phyloP scores from a whole-genome alignment of 768 basidiomycete genomes.

The Russula sp. region DNA sequence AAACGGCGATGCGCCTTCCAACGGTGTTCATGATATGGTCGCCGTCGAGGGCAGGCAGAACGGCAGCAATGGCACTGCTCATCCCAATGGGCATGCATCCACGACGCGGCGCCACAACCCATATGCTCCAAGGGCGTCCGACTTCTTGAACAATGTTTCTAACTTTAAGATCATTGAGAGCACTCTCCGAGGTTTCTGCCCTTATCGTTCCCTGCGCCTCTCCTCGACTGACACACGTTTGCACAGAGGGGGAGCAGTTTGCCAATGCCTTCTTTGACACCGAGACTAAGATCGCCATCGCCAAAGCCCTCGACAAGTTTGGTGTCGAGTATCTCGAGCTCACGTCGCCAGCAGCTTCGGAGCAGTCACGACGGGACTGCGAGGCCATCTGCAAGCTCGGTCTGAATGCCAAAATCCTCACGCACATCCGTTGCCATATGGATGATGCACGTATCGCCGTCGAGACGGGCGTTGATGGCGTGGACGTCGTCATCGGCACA shows the following conservation, averaged over 20 bases:
- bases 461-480: slow-evolving; percentile 98
- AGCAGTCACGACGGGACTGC: slow-evolving; percentile 90
- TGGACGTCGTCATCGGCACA: slow-evolving; percentile 98
- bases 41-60: slow-evolving; percentile 44
- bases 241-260: slow-evolving; percentile 95
- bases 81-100: slow-evolving; percentile 26
- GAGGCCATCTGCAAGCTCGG: slow-evolving; percentile 99
- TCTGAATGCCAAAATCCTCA: slow-evolving; percentile 92
- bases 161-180: slow-evolving; percentile 98
- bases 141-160: slow-evolving; percentile 86
- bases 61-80: slow-evolving; percentile 27
- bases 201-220: slow-evolving; percentile 24
- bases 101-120: slow-evolving; percentile 53
- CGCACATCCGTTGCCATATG: slow-evolving; percentile 99
- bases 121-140: slow-evolving; percentile 85
- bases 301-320: slow-evolving; percentile 95
- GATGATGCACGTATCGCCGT: slow-evolving; percentile 98
- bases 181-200: slow-evolving; percentile 71
- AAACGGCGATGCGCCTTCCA: slow-evolving; percentile 42
- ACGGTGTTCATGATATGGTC: slow-evolving; percentile 60
- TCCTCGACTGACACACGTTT: slow-evolving; percentile 3
- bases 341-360: slow-evolving; percentile 95
- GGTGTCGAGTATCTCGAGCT: slow-evolving; percentile 99
- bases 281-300: slow-evolving; percentile 99
- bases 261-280: slow-evolving; percentile 99